A percentile compares a stretch with the other conserved stretches of the same genome.
Evolutionary conservation across 1,139 yeast species (phyloP).

Genomic region (Candida sanyaensis): DNA sequence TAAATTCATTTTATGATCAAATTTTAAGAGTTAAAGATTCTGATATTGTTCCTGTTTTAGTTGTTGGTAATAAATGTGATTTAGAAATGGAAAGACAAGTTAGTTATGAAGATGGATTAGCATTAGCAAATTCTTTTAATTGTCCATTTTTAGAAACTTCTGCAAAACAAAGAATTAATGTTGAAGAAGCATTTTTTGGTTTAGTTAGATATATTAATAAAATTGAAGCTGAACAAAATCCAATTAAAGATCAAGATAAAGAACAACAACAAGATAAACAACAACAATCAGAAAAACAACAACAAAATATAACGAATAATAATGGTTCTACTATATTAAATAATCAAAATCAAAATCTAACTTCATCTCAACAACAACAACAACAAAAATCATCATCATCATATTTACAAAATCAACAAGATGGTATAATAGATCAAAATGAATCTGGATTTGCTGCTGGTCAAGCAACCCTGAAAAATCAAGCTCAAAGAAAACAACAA

Average conservation of each 20-base stretch:
- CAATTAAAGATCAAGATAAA: constrained; percentile 5
- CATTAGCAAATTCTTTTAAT: constrained; percentile 69
- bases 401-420: constrained; percentile 5
- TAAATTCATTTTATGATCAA: constrained; percentile 78
- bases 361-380: constrained; percentile 6
- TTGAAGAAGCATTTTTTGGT: constrained; percentile 86
- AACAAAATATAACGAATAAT: constrained; percentile 5
- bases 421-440: constrained; percentile 8
- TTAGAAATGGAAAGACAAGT: constrained; percentile 76
- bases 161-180: constrained; percentile 91
- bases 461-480: constrained; percentile 6
- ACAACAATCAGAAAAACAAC: constrained; percentile 5
- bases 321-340: constrained; percentile 4
- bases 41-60: constrained; percentile 68
- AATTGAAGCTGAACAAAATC: constrained; percentile 4
- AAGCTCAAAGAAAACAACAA: constrained; percentile 13
- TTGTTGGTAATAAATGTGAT: constrained; percentile 70
- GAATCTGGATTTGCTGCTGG: constrained; percentile 5
- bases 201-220: constrained; percentile 59
- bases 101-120: constrained; percentile 77
- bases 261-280: no score
- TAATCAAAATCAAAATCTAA: constrained; percentile 7
- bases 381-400: constrained; percentile 3
- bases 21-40: constrained; percentile 83
- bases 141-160: constrained; percentile 90